These are phyloP conservation scores for Pezicula radicicola DNA, from an alignment of 2,329 filamentous ascomycete species.

Conservation along the genomic window DNA sequence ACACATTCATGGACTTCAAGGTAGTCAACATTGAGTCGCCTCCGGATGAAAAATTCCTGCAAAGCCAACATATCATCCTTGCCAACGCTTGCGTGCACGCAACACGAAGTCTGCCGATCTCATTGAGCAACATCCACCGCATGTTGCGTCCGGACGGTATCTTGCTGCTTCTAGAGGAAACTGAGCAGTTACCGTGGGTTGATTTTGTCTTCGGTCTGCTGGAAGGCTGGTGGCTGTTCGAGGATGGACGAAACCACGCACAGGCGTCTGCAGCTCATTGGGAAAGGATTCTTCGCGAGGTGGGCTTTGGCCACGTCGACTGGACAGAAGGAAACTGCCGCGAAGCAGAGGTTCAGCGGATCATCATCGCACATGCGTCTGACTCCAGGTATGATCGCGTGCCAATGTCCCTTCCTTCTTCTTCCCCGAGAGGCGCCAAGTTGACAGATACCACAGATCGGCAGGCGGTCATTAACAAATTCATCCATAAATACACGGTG, in stretches of 20 bases:
- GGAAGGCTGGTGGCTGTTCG: slow-evolving; percentile 19
- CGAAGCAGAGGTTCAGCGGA: slow-evolving; percentile 1
- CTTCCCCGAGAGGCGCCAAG: no score
- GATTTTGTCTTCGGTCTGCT: slow-evolving; percentile 18
- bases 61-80: slow-evolving; percentile 11
- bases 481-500: background rate
- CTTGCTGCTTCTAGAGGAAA: slow-evolving; percentile 14
- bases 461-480: slow-evolving; percentile 3
- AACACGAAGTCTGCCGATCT: slow-evolving; percentile 5
- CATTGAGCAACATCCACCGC: slow-evolving; percentile 7
- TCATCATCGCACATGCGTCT: slow-evolving; percentile 10
- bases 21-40: slow-evolving; percentile 10
- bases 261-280: slow-evolving; percentile 5
- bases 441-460: background rate
- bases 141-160: slow-evolving; percentile 12
- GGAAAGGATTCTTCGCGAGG: slow-evolving; percentile 5
- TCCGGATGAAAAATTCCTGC: slow-evolving; percentile 6
- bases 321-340: slow-evolving; percentile 11
- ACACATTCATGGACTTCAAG: slow-evolving; percentile 18
- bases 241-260: slow-evolving; percentile 17
- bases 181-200: slow-evolving; percentile 11
- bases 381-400: slow-evolving; percentile 2
- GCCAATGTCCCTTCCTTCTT: background rate
- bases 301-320: slow-evolving; percentile 5
- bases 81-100: slow-evolving; percentile 17